A percentile compares a stretch with the other conserved stretches of the same genome.
Conservation (phyloP, 2,329 filamentous ascomycete species). For the Fusarium sp. region DNA sequence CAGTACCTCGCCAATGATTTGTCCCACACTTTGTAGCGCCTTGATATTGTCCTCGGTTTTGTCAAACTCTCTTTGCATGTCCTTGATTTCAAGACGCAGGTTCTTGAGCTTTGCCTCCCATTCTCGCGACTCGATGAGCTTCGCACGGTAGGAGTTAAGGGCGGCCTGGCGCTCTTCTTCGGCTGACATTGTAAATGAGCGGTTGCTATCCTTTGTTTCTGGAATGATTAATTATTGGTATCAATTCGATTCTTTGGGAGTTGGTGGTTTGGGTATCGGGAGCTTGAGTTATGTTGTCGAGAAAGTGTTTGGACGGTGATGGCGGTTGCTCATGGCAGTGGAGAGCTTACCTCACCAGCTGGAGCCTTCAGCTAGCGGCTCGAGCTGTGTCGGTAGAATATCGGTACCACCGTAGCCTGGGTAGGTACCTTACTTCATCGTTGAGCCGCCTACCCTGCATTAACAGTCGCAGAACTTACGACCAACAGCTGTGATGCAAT, state of each 20-base stretch:
- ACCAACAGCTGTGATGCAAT: neutral
- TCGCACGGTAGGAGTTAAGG: conserved; percentile 80
- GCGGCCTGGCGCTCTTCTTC: conserved; percentile 74
- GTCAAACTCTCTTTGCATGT: conserved; percentile 92
- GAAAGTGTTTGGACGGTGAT: conserved; percentile 31
- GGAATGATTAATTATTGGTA: neutral
- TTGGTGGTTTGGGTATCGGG: conserved; percentile 20
- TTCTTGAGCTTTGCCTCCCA: conserved; percentile 98
- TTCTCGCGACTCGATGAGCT: conserved; percentile 93
- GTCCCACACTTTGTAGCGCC: conserved; percentile 96
- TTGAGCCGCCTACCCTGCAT: neutral
- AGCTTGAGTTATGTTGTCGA: conserved; percentile 31
- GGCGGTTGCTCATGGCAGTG: conserved; percentile 41
- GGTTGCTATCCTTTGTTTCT: neutral
- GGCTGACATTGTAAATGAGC: conserved; percentile 57
- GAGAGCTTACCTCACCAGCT: conserved; percentile 57
- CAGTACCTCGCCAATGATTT: conserved; percentile 98
- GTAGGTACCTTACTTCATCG: too few relatives aligned
- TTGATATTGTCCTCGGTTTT: conserved; percentile 99
- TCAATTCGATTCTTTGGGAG: neutral
- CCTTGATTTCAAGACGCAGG: conserved; percentile 94
- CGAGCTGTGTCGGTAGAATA: conserved; percentile 46
- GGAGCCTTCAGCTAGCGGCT: conserved; percentile 51
- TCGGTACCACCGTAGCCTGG: conserved; percentile 39
- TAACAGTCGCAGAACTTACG: neutral